A percentile compares a stretch with the other conserved stretches of the same genome.
These are phyloP conservation scores for Clarireedia homoeocarpa DNA, from an alignment of 2,329 filamentous ascomycete genomes.

Conservation along the genomic window DNA sequence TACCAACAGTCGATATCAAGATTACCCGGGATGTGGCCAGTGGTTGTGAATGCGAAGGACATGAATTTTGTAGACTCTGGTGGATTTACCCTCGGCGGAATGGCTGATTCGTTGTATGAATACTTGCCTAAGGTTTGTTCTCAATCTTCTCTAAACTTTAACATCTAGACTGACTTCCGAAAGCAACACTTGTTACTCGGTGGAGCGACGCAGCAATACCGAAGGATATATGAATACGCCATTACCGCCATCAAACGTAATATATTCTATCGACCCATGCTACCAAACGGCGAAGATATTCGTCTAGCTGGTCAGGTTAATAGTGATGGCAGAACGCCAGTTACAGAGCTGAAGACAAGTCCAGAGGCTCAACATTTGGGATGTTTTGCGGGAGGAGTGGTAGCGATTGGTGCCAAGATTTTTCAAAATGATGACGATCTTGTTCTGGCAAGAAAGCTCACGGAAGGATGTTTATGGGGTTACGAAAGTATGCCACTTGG, in stretches of 20 bases:
- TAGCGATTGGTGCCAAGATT: constrained; percentile 57
- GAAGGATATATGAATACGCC: constrained; percentile 35
- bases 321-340: not conserved
- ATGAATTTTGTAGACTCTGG: constrained; percentile 6
- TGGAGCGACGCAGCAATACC: constrained; percentile 13
- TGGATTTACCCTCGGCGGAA: constrained; percentile 43
- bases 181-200: constrained; percentile 16
- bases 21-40: constrained; percentile 56
- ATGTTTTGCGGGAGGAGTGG: constrained; percentile 66
- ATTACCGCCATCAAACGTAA: constrained; percentile 37
- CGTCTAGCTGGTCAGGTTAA: constrained; percentile 41
- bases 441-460: constrained; percentile 46
- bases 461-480: constrained; percentile 54
- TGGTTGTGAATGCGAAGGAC: constrained; percentile 45
- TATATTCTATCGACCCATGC: constrained; percentile 37
- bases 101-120: constrained; percentile 50
- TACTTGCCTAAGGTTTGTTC: constrained; percentile 48
- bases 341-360: constrained; percentile 23
- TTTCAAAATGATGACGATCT: constrained; percentile 46
- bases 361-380: constrained; percentile 52
- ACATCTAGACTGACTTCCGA: not conserved
- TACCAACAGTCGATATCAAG: constrained; percentile 42
- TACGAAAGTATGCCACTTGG: constrained; percentile 49
- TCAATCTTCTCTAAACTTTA: not conserved
- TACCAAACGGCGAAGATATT: constrained; percentile 30